Base-by-base conservation (phyloP, 305 asterid species). In the Fraxinus paxiana region DNA sequence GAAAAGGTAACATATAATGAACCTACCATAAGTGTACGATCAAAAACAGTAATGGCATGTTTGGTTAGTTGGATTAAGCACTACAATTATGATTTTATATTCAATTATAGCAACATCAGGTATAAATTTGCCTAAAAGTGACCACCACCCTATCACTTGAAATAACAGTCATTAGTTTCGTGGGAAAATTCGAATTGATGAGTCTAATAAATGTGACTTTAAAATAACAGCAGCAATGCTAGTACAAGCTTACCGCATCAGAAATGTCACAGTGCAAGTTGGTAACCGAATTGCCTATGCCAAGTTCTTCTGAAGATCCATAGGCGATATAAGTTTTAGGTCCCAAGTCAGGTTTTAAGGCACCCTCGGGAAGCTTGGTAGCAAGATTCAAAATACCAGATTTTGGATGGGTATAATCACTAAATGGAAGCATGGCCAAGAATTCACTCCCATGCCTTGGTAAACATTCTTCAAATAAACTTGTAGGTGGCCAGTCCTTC, bases 401-500 rank as follows among this genome's bases (percentile, higher is more conserved):
- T 82, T 24, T 75, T 54, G 96, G 97, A 82, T 93, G 90, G 5
- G 98, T 88, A 76, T 92, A 93, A 78, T 92, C 97, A 33, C 87
- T 73, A 84, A 90, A 92, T 18, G 98, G 97, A 85, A 92, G 97
- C 97, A 92, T 89, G 18, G 93, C 86, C 87, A 92, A 82, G 75
- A 92, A 87, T 79, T 93, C 98, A 15, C 90, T 88, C 70, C 89
- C 90, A 79, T 93, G 97, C 84, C 95, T 89, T 0, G 98, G 98
- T 79, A 92, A 85, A 81, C 96, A 91, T 87, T 93, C 93, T 84
- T 88, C 92, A 82, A 92, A 91, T 74, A 80, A 79, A 87, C 87
- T 90, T 13, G 91, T 41, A n/a, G 96, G 97, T 7, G 97, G 98
- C 98, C 98, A 93, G 83, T 93, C 97, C 88, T 92, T 92, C 85